Base-by-base conservation (phyloP, 257 asterid species). In the Rauvolfia tetraphylla region DNA sequence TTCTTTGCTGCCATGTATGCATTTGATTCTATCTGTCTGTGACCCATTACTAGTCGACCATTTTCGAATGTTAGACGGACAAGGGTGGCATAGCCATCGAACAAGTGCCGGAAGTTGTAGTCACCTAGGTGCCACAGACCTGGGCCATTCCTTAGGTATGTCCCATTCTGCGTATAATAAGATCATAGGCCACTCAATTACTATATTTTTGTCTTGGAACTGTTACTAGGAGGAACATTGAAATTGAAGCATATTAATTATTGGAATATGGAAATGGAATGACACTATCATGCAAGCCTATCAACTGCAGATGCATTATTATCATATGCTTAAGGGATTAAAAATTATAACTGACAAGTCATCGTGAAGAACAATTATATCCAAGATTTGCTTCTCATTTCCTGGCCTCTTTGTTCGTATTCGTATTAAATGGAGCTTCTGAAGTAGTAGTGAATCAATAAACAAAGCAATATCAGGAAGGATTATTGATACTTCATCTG, bases 11-110 rank as follows among this genome's bases (percentile, higher is more conserved):
- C 97, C 23, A 79, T 90, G 79, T 93, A 95, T 0, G 99, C 99
- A 0, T 91, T 93, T 7, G 99, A 91, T 49, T 93, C 96, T 75
- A 95, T 22, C 68, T 95, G 99, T 2, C 97, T 88, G 83, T 95
- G 99, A 11, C 86, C 91, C 99, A 95, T 95, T 5, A 76, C n/a
- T 53, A 93, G 80, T 20, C 87, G 82, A 17, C 97, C 93, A 31
- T 85, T 49, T 12, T 83, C 84, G 63, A 95, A 95, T 75, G 81
- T 82, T 82, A 95, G 97, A 54, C 98, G 87, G 85, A 95, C 98
- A 12, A 95, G 69, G 70, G 99, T 95, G 74, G 98, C 97, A 79
- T 95, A 95, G 82, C 99, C 99, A 77, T 95, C 99, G 77, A 95
- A 95, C 70, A 95, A 89, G 88, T 95, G 99, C 65, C 96, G 97